These are phyloP conservation scores for Boletus vermiculosoides DNA, from an alignment of 768 basidiomycete species.

Conservation along the genomic window DNA sequence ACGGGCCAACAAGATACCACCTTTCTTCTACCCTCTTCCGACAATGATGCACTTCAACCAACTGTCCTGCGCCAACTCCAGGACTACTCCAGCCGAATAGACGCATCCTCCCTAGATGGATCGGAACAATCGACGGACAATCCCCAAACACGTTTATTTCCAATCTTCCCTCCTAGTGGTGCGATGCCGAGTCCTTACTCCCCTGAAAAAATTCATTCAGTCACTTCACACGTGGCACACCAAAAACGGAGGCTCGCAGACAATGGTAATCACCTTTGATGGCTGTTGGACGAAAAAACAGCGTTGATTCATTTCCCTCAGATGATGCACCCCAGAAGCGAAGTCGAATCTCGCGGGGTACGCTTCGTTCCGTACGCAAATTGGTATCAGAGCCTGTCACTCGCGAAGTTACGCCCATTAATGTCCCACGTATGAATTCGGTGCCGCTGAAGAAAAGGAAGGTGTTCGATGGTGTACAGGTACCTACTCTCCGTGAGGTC, in stretches of 20 bases:
- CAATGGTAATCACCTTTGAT: constrained; percentile 6
- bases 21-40: constrained; percentile 5
- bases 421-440: constrained; percentile 23
- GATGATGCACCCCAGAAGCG: constrained; percentile 24
- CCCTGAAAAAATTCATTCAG: not conserved
- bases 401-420: constrained; percentile 20
- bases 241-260: constrained; percentile 15
- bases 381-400: constrained; percentile 32
- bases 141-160: not conserved
- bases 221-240: not conserved
- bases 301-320: constrained; percentile 13
- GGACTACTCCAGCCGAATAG: constrained; percentile 15
- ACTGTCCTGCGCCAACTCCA: constrained; percentile 15
- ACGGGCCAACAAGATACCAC: constrained; percentile 10
- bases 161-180: not conserved
- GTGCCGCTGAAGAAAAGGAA: constrained; percentile 20
- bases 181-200: not conserved
- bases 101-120: not conserved
- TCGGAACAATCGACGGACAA: constrained; percentile 1
- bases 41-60: constrained; percentile 2
- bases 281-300: not conserved
- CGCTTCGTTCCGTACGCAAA: constrained; percentile 14
- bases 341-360: constrained; percentile 13
- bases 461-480: constrained; percentile 32
- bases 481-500: constrained; percentile 26